Evolutionary conservation across 1,284 basidiomycete genomes (phyloP).

Genomic region (Farysia itapuensis): DNA sequence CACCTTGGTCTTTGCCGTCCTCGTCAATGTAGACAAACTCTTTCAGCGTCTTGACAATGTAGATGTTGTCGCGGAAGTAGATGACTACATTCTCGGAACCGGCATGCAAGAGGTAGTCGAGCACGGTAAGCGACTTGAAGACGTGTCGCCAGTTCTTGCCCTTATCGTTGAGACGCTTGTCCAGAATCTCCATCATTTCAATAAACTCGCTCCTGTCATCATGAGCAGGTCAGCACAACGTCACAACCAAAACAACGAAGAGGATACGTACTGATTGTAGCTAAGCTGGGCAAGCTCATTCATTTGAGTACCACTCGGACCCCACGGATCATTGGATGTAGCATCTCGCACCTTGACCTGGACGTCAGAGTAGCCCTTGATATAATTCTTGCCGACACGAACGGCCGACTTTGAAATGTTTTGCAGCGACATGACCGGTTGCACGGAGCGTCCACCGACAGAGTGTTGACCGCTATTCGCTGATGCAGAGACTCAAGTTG

Average conservation of each 20-base stretch:
- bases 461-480: too few species aligned
- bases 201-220: constrained; percentile 84
- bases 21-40: constrained; percentile 98
- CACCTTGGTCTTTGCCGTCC: constrained; percentile 92
- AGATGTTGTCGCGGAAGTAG: constrained; percentile 95
- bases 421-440: constrained; percentile 49
- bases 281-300: constrained; percentile 97
- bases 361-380: constrained; percentile 62
- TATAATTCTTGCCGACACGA: constrained; percentile 58
- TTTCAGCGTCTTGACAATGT: constrained; percentile 97
- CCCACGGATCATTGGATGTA: constrained; percentile 99
- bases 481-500: too few species aligned
- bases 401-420: constrained; percentile 57
- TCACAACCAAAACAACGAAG: neutral
- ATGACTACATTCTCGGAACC: constrained; percentile 98
- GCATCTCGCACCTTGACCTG: constrained; percentile 96
- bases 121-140: constrained; percentile 95
- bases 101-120: constrained; percentile 94
- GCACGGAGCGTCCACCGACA: too few species aligned
- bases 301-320: constrained; percentile 92
- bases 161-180: constrained; percentile 98
- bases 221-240: neutral
- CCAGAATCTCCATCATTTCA: constrained; percentile 99
- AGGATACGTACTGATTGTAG: constrained; percentile 82
- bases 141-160: constrained; percentile 99